Evolutionary conservation across 129 eudicot genomes (phyloP).

Genomic region (Helianthus tuberosus): DNA sequence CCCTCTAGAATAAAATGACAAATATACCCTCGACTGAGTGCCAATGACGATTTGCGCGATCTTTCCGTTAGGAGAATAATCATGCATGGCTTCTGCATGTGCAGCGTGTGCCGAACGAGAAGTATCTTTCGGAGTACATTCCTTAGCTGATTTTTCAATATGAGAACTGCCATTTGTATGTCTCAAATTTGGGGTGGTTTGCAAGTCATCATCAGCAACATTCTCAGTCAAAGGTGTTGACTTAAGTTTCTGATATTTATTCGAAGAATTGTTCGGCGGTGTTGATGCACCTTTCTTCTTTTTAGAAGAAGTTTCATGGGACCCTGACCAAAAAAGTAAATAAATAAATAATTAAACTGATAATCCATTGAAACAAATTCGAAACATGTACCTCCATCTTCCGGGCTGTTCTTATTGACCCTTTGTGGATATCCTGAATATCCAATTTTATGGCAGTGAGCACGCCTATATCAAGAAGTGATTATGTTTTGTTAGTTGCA

Average conservation of each 20-base stretch:
- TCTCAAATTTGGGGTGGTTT: constrained; percentile 25
- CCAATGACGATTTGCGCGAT: constrained; percentile 28
- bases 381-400: constrained; percentile 48
- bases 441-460: constrained; percentile 82
- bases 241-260: constrained; percentile 27
- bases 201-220: constrained; percentile 38
- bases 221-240: constrained; percentile 58
- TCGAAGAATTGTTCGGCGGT: constrained; percentile 24
- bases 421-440: constrained; percentile 89
- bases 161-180: constrained; percentile 29
- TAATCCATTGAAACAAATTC: neutral
- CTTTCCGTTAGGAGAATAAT: constrained; percentile 37
- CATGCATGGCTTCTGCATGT: constrained; percentile 28
- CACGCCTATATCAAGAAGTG: constrained; percentile 48
- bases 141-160: constrained; percentile 25
- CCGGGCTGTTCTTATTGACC: constrained; percentile 33
- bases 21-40: constrained; percentile 44
- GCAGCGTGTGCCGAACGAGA: constrained; percentile 13
- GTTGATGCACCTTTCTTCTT: constrained; percentile 33
- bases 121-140: constrained; percentile 27
- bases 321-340: neutral
- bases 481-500: neutral
- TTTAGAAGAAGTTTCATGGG: constrained; percentile 36
- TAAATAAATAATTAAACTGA: neutral
- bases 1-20: neutral